Evolutionary conservation across 2,329 filamentous ascomycete species (phyloP).

Genomic region (Stemphylium beticola): DNA sequence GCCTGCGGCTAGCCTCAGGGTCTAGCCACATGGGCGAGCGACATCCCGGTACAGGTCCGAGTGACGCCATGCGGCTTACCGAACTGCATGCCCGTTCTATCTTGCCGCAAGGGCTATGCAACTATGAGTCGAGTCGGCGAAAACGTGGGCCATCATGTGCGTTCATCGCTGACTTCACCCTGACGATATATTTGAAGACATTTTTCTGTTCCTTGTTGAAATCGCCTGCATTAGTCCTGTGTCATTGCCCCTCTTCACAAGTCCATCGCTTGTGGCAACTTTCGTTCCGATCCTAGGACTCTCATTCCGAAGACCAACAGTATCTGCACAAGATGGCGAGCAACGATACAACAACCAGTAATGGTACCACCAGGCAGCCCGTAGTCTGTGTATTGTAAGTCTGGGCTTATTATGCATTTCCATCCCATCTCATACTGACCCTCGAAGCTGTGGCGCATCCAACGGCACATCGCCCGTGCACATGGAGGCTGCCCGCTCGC

Average conservation of each 20-base stretch:
- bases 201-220: not conserved
- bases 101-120: not conserved
- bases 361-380: constrained; percentile 51
- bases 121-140: constrained; percentile 15
- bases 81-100: constrained; percentile 7
- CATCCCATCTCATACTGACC: constrained; percentile 15
- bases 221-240: not conserved
- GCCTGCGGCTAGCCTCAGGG: constrained; percentile 13
- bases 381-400: constrained; percentile 87
- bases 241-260: constrained; percentile 5
- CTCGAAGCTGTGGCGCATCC: constrained; percentile 77
- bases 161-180: not conserved
- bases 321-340: constrained; percentile 27
- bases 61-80: constrained; percentile 24
- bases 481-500: constrained; percentile 75
- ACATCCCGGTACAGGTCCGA: constrained; percentile 10
- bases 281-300: constrained; percentile 16
- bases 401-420: not conserved
- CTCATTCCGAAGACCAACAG: constrained; percentile 13
- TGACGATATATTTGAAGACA: not conserved
- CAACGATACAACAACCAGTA: constrained; percentile 16
- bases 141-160: not conserved
- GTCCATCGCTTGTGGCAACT: constrained; percentile 1
- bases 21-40: constrained; percentile 23
- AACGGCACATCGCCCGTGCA: constrained; percentile 75